These are phyloP conservation scores for Leucocoprinus birnbaumii DNA, from an alignment of 768 basidiomycete species.

Conservation along the genomic window DNA sequence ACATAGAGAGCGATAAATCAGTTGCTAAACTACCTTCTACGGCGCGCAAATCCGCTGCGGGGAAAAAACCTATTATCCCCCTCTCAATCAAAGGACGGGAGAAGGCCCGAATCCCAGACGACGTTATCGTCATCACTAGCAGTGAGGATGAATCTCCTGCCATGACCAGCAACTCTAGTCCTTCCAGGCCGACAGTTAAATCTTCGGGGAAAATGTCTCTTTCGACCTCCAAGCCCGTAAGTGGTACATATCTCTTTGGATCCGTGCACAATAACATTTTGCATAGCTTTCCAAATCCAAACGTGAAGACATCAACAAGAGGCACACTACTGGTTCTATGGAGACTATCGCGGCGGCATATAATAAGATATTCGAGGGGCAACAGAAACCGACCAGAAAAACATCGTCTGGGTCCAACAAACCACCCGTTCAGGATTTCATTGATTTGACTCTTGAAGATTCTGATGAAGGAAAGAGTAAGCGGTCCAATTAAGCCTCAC, in stretches of 20 bases:
- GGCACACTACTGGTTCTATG: neutral
- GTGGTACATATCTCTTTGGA: neutral
- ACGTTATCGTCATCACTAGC: slow-evolving; percentile 5
- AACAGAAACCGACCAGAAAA: neutral
- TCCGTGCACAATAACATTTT: neutral
- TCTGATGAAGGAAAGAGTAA: neutral
- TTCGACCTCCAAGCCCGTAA: neutral
- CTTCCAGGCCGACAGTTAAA: neutral
- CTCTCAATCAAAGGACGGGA: neutral
- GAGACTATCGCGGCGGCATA: neutral
- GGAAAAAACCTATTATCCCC: neutral
- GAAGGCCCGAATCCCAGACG: neutral
- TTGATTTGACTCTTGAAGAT: slow-evolving; percentile 7
- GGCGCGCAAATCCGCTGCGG: neutral
- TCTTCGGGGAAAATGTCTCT: neutral
- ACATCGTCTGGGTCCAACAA: neutral
- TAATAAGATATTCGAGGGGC: neutral
- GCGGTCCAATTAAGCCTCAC: too few relatives aligned
- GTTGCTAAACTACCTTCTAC: neutral
- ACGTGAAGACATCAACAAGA: neutral
- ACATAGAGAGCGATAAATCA: neutral
- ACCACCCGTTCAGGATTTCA: slow-evolving; percentile 1
- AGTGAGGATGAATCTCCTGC: slow-evolving; percentile 1
- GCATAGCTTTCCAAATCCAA: neutral
- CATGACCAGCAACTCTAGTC: neutral